Evolutionary conservation across 73 alveolate species (phyloP), one percentile per base, ranked within the genome.

Genomic region (Loxodes magnus): DNA sequence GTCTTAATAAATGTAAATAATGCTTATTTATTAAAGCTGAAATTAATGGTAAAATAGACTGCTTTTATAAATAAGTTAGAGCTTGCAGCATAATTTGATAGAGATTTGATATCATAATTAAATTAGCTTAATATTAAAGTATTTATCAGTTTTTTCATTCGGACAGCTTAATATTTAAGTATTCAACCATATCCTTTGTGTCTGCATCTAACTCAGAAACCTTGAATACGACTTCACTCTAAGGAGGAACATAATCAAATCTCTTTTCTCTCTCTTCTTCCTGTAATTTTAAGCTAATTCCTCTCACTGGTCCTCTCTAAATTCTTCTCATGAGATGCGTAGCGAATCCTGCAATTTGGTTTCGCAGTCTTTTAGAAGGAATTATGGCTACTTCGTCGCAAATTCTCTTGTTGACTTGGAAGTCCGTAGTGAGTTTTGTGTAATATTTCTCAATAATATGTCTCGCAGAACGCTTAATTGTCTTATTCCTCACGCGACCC

Each of bases 401-500:
- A 69, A 90, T 86, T 82, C 95, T 84, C 82, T 90, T 90, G 77
- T 90, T 90, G 80, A 66, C 67, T 83, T 90, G 98, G 89, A 90
- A 90, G 56, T 90, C 98, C 35, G 59, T 41, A 42, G 96, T 90
- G 81, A 90, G 68, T 78, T 86, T 90, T 69, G 79, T 62, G 83
- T 84, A 90, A 81, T 79, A 86, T 56, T 82, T 87, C 69, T 90
- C 98, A 59, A 90, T 76, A 39, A 90, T 57, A 67, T 73, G 82
- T 75, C 82, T 87, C 43, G 98, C 92, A 25, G 98, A 95, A 71
- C 92, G 85, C 81, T 90, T 90, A 23, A 90, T 92, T 36, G 98
- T 90, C 86, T 90, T 90, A 42, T 92, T 90, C 73, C 98, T 81
- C 43, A 90, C 98, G 77, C 96, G 79, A 43, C 98, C 98, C 98